A percentile compares a stretch with the other conserved stretches of the same genome.
Conservation (phyloP, 208 protist genomes). For the Wallacemonas sp. region DNA sequence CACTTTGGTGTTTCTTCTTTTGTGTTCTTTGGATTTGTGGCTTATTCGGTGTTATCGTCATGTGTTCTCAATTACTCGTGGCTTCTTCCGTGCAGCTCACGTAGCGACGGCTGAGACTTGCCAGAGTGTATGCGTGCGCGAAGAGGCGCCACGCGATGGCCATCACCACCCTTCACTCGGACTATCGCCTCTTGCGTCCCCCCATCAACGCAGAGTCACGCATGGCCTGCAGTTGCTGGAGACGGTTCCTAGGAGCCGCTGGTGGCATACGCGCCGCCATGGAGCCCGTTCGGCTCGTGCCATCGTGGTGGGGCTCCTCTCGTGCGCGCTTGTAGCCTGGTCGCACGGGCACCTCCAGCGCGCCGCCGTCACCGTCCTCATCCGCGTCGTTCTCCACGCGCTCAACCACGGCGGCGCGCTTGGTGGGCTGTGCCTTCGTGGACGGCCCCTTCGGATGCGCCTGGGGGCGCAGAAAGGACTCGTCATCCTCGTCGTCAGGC, state of each 20-base stretch:
- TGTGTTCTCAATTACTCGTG: not conserved
- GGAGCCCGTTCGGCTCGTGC: not conserved
- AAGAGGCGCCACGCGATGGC: no score
- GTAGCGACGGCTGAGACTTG: not conserved
- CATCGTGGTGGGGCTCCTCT: no score
- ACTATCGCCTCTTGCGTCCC: constrained; percentile 20
- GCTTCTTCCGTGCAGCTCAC: no score
- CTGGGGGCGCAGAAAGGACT: not conserved
- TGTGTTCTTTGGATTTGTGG: not conserved
- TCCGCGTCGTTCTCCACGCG: not conserved
- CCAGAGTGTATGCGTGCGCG: no score
- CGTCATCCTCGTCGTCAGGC: not conserved
- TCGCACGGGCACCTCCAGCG: not conserved
- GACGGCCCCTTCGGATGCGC: no score
- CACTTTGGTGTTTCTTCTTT: not conserved
- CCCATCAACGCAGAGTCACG: constrained; percentile 36
- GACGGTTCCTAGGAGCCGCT: constrained; percentile 29
- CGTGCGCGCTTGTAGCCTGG: not conserved
- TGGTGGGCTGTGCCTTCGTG: no score
- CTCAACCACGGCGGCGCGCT: not conserved
- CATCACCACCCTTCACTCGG: no score
- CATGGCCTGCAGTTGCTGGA: constrained; percentile 50
- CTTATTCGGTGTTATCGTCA: no score
- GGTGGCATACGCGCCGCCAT: not conserved
- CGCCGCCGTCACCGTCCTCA: not conserved